A percentile compares a stretch with the other conserved stretches of the same genome.
Evolutionary conservation across 192 early-diverging fungal species (phyloP).

Genomic region (Linnemannia hyalina): DNA sequence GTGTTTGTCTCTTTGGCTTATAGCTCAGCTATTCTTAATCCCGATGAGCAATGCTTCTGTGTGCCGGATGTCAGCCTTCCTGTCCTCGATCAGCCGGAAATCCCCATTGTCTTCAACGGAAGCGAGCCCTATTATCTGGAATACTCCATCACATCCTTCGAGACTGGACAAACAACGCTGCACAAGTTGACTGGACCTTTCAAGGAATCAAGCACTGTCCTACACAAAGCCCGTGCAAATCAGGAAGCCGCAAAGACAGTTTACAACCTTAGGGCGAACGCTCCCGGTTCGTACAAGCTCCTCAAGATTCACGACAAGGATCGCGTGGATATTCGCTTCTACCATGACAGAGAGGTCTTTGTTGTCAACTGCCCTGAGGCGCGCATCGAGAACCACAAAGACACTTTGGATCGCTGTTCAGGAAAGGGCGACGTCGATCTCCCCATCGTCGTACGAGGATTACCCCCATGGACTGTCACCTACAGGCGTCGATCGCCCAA

Average conservation of each 20-base stretch:
- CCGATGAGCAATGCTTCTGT: constrained; percentile 59
- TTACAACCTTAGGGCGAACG: constrained; percentile 27
- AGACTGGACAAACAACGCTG: constrained; percentile 22
- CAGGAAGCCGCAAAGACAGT: constrained; percentile 23
- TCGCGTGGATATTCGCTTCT: constrained; percentile 34
- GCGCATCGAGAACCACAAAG: constrained; percentile 32
- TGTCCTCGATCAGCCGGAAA: constrained; percentile 27
- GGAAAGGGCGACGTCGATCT: constrained; percentile 49
- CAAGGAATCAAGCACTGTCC: constrained; percentile 30
- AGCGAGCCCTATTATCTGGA: constrained; percentile 42
- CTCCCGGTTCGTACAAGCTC: constrained; percentile 36
- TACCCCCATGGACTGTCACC: constrained; percentile 44
- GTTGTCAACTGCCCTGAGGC: constrained; percentile 45
- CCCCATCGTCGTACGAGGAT: constrained; percentile 32
- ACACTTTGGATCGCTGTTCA: constrained; percentile 31
- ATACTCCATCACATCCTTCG: constrained; percentile 44
- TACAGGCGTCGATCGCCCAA: constrained; percentile 19
- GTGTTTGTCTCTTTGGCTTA: not conserved
- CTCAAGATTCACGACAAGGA: constrained; percentile 34
- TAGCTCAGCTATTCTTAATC: constrained; percentile 64
- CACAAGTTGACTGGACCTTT: constrained; percentile 34
- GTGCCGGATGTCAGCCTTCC: constrained; percentile 42
- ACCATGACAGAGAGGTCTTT: constrained; percentile 40
- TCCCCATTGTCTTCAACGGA: constrained; percentile 46
- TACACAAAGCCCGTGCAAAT: constrained; percentile 22